Evolutionary conservation across 83 land plant genomes (phyloP), one percentile per base, ranked within the genome.

Genomic region (Picea engelmannii): DNA sequence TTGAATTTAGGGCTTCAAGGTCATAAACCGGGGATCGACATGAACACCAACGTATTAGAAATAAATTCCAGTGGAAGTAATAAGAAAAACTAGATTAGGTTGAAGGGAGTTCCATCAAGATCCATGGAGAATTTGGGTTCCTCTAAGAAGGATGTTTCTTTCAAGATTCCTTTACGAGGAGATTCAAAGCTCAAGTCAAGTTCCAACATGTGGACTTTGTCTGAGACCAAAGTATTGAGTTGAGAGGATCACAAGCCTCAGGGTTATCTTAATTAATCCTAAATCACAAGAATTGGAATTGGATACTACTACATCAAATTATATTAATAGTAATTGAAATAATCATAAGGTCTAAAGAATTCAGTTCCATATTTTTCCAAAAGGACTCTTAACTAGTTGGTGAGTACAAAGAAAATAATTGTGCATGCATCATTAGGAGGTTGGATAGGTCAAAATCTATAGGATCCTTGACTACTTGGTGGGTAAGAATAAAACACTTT

Each of bases 311-410:
- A 76, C 27, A 4, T 86, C 81, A 6, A 90, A 85, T 81, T 76
- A 78, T 40, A 63, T 23, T 60, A 81, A 55, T 49, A 15, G n/a
- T 6, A 79, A 42, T 23, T 81, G 76, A 47, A 79, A 65, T 35
- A 18, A 78, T 35, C 35, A 31, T 85, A 85, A 42, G 81, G 86
- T 23, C 76, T 80, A 65, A 47, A 64, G 18, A 86, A 86, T 24
- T 44, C 70, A 20, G 44, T 82, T 5, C 89, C 86, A 38, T 38
- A 38, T 38, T 38, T 38, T 38, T 38, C 40, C 40, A 38, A 38
- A 38, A 38, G 40, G 40, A 92, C 90, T 75, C 35, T 88, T 66
- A 86, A 81, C 21, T 92, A 91, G 94, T 73, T 92, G 23, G 74
- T 86, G 60, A 91, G 91, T 5, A 85, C 79, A 42, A 52, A 80